phyloP scores from a whole-genome alignment of 805 yeast species.

The Candida quercuum region DNA sequence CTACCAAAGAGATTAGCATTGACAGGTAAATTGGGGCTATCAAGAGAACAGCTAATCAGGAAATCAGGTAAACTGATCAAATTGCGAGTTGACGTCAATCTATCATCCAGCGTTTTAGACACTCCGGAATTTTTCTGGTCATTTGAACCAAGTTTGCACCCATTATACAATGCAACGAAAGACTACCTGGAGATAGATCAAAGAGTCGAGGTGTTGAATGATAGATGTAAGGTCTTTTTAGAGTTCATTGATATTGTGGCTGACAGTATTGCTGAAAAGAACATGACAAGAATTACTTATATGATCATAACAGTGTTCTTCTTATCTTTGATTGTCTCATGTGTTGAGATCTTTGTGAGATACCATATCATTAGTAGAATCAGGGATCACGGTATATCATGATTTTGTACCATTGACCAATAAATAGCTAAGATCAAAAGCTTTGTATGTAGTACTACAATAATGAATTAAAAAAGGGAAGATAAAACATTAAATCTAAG shows the following conservation, averaged over 20 bases:
- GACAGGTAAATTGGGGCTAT: constrained; percentile 82
- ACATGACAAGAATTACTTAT: constrained; percentile 88
- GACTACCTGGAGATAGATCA: constrained; percentile 94
- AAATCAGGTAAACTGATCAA: constrained; percentile 90
- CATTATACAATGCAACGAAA: constrained; percentile 81
- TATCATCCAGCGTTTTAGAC: constrained; percentile 85
- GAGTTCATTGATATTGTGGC: constrained; percentile 91
- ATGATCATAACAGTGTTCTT: constrained; percentile 81
- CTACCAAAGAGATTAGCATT: constrained; percentile 86
- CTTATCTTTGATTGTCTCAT: constrained; percentile 70
- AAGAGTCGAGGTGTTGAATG: constrained; percentile 88
- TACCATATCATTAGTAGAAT: constrained; percentile 37
- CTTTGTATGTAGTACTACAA: too few species aligned
- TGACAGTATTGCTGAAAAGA: constrained; percentile 89
- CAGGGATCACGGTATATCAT: neutral
- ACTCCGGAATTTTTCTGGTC: constrained; percentile 98
- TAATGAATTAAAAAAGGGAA: too few species aligned
- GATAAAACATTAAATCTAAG: too few species aligned
- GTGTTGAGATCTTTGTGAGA: constrained; percentile 62
- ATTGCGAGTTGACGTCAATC: constrained; percentile 86
- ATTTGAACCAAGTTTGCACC: constrained; percentile 90
- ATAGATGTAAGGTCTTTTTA: constrained; percentile 86
- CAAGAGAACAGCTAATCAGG: constrained; percentile 76
- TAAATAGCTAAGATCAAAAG: neutral
- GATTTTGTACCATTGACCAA: neutral